phyloP scores from a whole-genome alignment of 148 eudicot genomes.

The Amaranthus hypochondriacus region DNA sequence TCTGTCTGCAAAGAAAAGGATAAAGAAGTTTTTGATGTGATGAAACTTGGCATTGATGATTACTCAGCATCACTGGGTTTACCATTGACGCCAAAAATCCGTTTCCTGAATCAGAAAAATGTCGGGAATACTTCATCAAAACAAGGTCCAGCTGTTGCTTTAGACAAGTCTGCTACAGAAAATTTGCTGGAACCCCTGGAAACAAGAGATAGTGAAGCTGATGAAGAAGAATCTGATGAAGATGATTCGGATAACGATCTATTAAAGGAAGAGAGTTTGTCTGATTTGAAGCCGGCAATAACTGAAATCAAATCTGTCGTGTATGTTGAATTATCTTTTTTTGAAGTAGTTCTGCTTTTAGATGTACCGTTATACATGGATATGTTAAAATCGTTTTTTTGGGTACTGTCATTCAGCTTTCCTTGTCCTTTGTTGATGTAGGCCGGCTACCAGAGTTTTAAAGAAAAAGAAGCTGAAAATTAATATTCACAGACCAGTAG shows the following conservation, averaged over 20 bases:
- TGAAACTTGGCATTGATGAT: constrained; percentile 65
- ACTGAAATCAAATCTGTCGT: constrained; percentile 33
- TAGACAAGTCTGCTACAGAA: constrained; percentile 31
- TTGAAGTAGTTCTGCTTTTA: not conserved
- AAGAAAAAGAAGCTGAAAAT: constrained; percentile 93
- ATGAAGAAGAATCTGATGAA: constrained; percentile 25
- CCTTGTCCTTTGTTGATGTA: constrained; percentile 25
- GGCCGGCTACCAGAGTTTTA: constrained; percentile 59
- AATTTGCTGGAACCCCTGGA: constrained; percentile 30
- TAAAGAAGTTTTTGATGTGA: constrained; percentile 81
- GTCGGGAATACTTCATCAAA: constrained; percentile 32
- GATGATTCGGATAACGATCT: constrained; percentile 39
- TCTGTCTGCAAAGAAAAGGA: constrained; percentile 60
- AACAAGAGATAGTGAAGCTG: constrained; percentile 12
- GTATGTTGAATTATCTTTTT: constrained; percentile 37
- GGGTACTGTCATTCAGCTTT: not conserved
- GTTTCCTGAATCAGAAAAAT: constrained; percentile 50
- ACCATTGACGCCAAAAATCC: constrained; percentile 82
- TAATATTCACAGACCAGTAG: constrained; percentile 77
- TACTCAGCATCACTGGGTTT: constrained; percentile 82
- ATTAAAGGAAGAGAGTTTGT: constrained; percentile 25
- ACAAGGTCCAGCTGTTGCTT: constrained; percentile 23
- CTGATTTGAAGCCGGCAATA: constrained; percentile 34
- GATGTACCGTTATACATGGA: too few species aligned
- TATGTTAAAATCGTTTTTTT: not conserved